Conservation (phyloP, 139 green algal species). For the Haematococcus sp. region DNA sequence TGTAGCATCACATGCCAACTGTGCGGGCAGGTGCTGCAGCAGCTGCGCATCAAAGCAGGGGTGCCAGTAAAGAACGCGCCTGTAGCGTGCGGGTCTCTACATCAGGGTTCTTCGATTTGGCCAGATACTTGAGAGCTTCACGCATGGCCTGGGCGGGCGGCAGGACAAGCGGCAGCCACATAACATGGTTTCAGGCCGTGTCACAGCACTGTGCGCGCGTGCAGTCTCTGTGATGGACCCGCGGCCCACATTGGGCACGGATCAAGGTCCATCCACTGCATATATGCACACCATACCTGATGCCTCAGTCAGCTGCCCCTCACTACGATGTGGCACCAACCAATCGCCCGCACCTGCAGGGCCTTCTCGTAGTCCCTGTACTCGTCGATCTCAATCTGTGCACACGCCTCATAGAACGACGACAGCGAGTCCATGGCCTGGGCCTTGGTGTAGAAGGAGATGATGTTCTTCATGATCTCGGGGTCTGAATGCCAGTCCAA, state of each 20-base stretch:
- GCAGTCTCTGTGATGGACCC: no score
- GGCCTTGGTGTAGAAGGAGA: constrained; percentile 82
- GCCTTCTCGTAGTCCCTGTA: constrained; percentile 77
- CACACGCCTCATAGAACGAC: constrained; percentile 78
- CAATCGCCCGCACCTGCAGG: constrained; percentile 53
- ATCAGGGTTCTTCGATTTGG: constrained; percentile 40
- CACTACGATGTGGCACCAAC: no score
- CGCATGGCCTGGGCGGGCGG: constrained; percentile 35
- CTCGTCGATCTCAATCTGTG: constrained; percentile 83
- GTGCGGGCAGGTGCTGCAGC: background rate
- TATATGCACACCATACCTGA: no score
- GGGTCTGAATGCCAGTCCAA: constrained; percentile 73
- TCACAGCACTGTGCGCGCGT: no score
- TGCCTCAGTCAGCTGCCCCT: no score
- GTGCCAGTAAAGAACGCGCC: background rate
- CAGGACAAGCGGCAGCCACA: no score
- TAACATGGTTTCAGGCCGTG: no score
- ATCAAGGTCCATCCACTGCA: no score
- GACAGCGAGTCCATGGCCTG: constrained; percentile 61
- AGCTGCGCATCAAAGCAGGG: background rate
- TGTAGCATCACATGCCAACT: background rate
- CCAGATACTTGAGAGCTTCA: constrained; percentile 52
- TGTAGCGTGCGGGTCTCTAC: constrained; percentile 18
- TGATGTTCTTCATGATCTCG: constrained; percentile 74
- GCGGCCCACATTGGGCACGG: no score